These are phyloP conservation scores for Acacia melanoxylon DNA, from an alignment of 306 rosid genomes.

Conservation along the genomic window DNA sequence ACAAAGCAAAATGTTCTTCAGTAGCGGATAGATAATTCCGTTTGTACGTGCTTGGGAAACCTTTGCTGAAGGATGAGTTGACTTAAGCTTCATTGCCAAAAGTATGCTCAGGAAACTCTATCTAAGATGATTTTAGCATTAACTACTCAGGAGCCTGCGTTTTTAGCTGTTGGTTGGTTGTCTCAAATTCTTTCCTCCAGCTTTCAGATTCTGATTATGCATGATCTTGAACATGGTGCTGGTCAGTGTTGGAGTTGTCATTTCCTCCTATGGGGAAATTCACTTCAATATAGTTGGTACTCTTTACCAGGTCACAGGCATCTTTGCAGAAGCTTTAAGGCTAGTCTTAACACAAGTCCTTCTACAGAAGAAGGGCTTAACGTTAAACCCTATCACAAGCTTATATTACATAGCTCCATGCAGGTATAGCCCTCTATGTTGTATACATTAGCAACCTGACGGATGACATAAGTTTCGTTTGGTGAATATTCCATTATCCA, in stretches of 20 bases:
- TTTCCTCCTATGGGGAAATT: constrained; percentile 95
- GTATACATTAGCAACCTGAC: not conserved
- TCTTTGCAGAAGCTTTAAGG: constrained; percentile 95
- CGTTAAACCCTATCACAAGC: constrained; percentile 87
- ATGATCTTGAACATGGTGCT: constrained; percentile 89
- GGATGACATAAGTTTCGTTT: not conserved
- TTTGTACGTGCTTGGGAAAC: not conserved
- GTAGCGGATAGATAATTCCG: not conserved
- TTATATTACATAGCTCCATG: constrained; percentile 97
- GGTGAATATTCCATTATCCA: not conserved
- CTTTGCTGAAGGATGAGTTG: not conserved
- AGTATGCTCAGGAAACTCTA: not conserved
- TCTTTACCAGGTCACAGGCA: constrained; percentile 89
- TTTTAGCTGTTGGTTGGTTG: not conserved
- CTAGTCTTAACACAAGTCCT: constrained; percentile 97
- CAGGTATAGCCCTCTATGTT: constrained; percentile 60
- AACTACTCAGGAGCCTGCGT: not conserved
- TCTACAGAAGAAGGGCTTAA: constrained; percentile 91
- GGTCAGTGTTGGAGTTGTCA: constrained; percentile 94
- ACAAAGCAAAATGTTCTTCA: not conserved
- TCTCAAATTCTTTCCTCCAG: not conserved
- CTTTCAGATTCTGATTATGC: not conserved
- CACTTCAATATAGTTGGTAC: constrained; percentile 91
- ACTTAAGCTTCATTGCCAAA: not conserved
- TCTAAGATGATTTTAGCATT: not conserved